These are phyloP conservation scores for Cicer bijugum DNA, from an alignment of 306 rosid genomes.

Conservation along the genomic window DNA sequence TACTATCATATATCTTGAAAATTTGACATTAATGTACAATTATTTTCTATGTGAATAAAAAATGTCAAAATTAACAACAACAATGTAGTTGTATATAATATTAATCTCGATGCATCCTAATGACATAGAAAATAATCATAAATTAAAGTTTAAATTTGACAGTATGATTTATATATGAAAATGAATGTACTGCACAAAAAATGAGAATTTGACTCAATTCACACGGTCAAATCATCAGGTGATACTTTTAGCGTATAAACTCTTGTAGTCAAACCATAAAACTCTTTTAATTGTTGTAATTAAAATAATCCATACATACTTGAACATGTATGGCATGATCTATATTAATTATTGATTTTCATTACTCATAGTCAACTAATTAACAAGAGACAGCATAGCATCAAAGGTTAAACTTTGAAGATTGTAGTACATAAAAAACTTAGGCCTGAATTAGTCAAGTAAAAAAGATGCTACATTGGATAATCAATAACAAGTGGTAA, in stretches of 20 bases:
- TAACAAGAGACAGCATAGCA: slow-evolving; percentile 10
- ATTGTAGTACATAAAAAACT: background rate
- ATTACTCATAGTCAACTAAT: slow-evolving; percentile 3
- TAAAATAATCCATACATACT: too few relatives aligned
- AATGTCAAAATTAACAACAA: too few relatives aligned
- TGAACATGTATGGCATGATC: background rate
- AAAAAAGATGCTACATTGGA: background rate
- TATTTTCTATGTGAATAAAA: too few relatives aligned
- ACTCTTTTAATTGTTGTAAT: background rate
- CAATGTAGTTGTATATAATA: too few relatives aligned
- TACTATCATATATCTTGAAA: too few relatives aligned
- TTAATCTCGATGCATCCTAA: too few relatives aligned
- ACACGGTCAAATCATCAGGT: background rate
- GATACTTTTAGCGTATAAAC: background rate
- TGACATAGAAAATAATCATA: too few relatives aligned
- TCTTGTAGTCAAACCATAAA: background rate
- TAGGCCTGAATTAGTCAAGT: slow-evolving; percentile 13
- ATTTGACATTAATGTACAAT: too few relatives aligned
- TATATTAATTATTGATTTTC: background rate
- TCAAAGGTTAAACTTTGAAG: background rate
- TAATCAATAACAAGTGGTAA: background rate
- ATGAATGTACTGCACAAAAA: too few relatives aligned
- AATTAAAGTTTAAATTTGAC: too few relatives aligned
- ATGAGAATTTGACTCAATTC: background rate
- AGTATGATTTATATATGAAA: too few relatives aligned